A percentile compares a stretch with the other conserved stretches of the same genome.
Evolutionary conservation across 257 asterid species (phyloP).

Genomic region (Haberlea rhodopensis): DNA sequence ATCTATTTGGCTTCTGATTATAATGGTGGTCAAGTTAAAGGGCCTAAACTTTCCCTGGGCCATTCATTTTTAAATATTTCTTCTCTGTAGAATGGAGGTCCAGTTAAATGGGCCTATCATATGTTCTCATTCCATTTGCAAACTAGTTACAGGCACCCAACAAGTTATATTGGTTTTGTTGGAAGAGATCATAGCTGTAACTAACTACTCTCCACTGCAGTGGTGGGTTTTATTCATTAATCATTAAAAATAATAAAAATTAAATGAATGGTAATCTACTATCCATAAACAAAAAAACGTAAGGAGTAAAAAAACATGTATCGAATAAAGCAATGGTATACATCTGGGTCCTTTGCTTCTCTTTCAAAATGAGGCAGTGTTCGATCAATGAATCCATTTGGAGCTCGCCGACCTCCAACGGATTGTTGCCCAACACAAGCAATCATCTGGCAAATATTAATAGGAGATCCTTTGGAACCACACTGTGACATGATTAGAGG

Average conservation of each 20-base stretch:
- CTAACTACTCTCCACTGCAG: no score
- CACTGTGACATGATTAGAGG: constrained; percentile 95
- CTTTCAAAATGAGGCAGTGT: constrained; percentile 89
- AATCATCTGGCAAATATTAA: constrained; percentile 96
- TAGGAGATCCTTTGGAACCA: constrained; percentile 98
- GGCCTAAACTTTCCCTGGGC: no score
- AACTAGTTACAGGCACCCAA: not conserved
- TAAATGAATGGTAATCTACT: constrained; percentile 1
- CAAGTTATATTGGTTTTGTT: no score
- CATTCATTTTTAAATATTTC: no score
- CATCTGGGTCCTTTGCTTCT: constrained; percentile 85
- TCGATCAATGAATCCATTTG: constrained; percentile 91
- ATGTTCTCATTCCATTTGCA: not conserved
- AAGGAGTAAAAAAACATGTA: constrained; percentile 5
- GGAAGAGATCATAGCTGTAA: no score
- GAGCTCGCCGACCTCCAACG: constrained; percentile 96
- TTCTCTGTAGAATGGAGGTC: not conserved
- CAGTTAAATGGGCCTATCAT: not conserved
- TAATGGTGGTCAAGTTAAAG: not conserved
- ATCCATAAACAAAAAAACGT: constrained; percentile 18
- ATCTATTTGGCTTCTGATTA: no score
- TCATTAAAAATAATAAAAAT: no score
- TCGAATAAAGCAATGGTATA: constrained; percentile 31
- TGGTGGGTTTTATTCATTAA: no score
- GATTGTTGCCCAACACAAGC: constrained; percentile 97